Evolutionary conservation across 2,329 filamentous ascomycete species (phyloP).

Genomic region (Trichoderma gracile): DNA sequence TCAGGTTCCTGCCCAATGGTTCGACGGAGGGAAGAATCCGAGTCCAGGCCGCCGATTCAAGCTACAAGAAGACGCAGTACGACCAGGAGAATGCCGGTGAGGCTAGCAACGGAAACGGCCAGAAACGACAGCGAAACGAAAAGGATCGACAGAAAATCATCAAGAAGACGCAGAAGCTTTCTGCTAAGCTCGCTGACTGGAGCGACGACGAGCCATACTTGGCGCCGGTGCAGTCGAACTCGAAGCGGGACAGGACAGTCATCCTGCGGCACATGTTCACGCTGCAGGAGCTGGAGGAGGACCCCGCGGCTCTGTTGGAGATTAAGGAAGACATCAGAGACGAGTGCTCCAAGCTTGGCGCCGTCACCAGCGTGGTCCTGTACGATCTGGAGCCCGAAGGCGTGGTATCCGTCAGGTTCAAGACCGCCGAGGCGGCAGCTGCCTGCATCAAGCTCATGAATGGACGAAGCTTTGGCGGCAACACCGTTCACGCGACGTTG

Average conservation of each 20-base stretch:
- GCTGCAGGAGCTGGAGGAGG: slow-evolving; percentile 78
- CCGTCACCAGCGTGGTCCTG: slow-evolving; percentile 86
- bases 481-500: slow-evolving; percentile 69
- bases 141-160: slow-evolving; percentile 88
- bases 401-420: slow-evolving; percentile 82
- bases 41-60: slow-evolving; percentile 82
- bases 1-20: slow-evolving; percentile 62
- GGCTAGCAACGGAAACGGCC: slow-evolving; percentile 28
- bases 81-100: slow-evolving; percentile 42
- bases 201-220: slow-evolving; percentile 77
- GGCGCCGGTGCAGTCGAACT: slow-evolving; percentile 43
- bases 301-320: slow-evolving; percentile 78
- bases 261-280: slow-evolving; percentile 95
- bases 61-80: slow-evolving; percentile 86
- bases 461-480: slow-evolving; percentile 75
- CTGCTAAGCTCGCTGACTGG: slow-evolving; percentile 93
- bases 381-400: slow-evolving; percentile 86
- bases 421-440: slow-evolving; percentile 66
- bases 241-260: slow-evolving; percentile 74
- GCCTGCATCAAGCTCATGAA: slow-evolving; percentile 75
- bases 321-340: slow-evolving; percentile 94
- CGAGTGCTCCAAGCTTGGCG: slow-evolving; percentile 81
- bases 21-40: slow-evolving; percentile 66
- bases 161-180: slow-evolving; percentile 85
- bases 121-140: slow-evolving; percentile 52